phyloP scores from a whole-genome alignment of 169 alveolate species.

The Eimeria necatrix region DNA sequence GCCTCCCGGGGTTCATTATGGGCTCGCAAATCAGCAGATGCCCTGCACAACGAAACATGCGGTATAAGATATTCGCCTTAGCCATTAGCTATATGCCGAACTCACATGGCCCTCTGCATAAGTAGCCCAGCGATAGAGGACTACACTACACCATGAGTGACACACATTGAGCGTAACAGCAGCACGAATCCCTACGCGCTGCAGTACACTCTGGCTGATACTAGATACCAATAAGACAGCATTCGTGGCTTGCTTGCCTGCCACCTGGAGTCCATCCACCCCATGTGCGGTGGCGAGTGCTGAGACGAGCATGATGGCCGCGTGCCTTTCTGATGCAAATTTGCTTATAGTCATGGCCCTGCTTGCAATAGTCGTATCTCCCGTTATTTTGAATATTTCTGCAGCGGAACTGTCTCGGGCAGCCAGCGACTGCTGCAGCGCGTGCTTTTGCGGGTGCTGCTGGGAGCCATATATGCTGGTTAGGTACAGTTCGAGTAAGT shows the following conservation, averaged over 20 bases:
- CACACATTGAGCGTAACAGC: too few relatives aligned
- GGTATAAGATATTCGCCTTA: not conserved
- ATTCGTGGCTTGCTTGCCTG: not conserved
- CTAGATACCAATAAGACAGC: not conserved
- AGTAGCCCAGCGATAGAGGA: too few relatives aligned
- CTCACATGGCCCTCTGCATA: too few relatives aligned
- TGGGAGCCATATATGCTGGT: too few relatives aligned
- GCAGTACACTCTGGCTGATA: not conserved
- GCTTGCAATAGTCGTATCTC: not conserved
- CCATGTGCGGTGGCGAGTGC: not conserved
- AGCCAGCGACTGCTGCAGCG: not conserved
- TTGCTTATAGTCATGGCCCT: not conserved
- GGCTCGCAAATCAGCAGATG: slow-evolving; percentile 38
- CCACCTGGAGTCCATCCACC: slow-evolving; percentile 7
- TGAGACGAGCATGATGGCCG: not conserved
- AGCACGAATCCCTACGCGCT: too few relatives aligned
- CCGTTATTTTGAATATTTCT: not conserved
- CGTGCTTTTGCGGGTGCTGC: too few relatives aligned
- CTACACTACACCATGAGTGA: too few relatives aligned
- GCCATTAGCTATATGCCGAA: too few relatives aligned
- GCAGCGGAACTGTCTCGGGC: not conserved
- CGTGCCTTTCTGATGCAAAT: not conserved
- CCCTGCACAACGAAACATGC: not conserved
- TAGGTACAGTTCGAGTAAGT: not conserved
- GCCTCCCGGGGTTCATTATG: slow-evolving; percentile 7